These are phyloP conservation scores for Tillandsia leiboldiana DNA, from an alignment of 176 grass and related monocot species.

Conservation along the genomic window DNA sequence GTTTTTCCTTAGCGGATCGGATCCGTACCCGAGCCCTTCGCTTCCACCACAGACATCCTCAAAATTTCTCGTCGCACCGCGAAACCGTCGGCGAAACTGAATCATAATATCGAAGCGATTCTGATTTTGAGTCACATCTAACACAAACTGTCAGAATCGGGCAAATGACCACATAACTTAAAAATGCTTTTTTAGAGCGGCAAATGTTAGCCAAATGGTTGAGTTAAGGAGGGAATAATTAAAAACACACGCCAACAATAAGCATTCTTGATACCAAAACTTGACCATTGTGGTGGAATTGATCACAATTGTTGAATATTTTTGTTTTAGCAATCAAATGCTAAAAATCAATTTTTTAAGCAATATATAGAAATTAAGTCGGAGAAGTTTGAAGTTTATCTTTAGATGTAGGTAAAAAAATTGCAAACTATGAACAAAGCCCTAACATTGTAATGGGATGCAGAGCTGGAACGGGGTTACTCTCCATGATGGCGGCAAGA, in stretches of 20 bases:
- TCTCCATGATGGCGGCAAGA: constrained; percentile 76
- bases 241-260: background rate
- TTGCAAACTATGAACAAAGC: background rate
- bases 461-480: constrained; percentile 85
- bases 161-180: background rate
- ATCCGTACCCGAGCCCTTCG: no score
- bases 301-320: background rate
- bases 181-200: background rate
- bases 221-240: background rate
- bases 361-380: background rate
- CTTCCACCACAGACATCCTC: no score
- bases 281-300: background rate
- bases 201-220: background rate
- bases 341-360: no score
- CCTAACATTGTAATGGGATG: constrained; percentile 24
- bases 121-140: no score
- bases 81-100: no score
- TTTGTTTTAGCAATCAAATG: background rate
- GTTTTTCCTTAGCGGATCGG: no score
- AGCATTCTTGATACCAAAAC: background rate
- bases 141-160: background rate
- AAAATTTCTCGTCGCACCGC: no score
- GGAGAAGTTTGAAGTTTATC: constrained; percentile 2
- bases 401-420: constrained; percentile 6
- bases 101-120: no score